Evolutionary conservation across 176 grass and related monocot genomes (phyloP), one percentile per base, ranked within the genome.

Genomic region (Cenchrus americanus): DNA sequence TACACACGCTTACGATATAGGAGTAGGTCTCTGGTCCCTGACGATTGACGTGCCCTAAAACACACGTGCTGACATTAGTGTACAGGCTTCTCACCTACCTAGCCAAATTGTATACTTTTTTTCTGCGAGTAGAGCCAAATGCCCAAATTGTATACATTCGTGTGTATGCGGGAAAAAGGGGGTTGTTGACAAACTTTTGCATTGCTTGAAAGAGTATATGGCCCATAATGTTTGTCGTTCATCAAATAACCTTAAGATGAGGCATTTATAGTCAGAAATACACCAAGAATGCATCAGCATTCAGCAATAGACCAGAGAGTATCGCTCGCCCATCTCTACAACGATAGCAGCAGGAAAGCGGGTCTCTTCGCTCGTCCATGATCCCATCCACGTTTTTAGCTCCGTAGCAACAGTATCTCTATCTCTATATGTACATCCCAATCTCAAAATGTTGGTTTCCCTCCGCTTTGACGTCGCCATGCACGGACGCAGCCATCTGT

Each of bases 381-480:
- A 71, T 24, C 42, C 47, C 70, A 53, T 34, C 48, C 46, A 21
- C 26, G 43, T 37, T 42, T 86, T 32, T 75, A 68, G 62, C 80
- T 77, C 78, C 58, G 82, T 23, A 55, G 40, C 80, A 84, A 53
- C 55, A 64, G 53, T 84, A 68, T 82, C 57, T 79, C 51, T 87
- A 64, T 80, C 26, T 53, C 27, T 21, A 24, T 87, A 90, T 87
- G 84, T 87, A 90, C 84, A 87, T 80, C 69, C 48, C 15, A 3
- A 3, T 49, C 52, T 62, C 69, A 80, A 69, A 87, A 80, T 69
- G 61, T 21, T 26, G 46, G 73, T 75, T 9, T 10, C 5, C 0
- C 52, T 44, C 52, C 51, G 71, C 50, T 37, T 34, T 67, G 49
- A 8, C 69, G 43, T 87, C 9, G 63, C 62, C 50, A 17, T 60